Conservation (phyloP, 345 rosid genomes). For the Hibiscus syriacus region DNA sequence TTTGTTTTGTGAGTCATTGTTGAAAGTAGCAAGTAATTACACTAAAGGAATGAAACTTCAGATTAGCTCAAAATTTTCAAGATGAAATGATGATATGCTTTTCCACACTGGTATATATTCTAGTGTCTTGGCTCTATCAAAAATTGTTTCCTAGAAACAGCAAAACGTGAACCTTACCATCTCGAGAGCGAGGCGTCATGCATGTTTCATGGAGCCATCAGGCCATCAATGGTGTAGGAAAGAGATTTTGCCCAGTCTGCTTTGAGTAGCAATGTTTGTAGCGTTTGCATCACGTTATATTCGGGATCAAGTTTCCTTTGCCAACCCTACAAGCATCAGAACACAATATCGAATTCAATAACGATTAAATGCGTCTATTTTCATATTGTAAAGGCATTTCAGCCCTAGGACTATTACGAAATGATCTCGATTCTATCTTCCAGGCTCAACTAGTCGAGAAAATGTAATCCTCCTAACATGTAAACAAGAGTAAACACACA, state of each 20-base stretch:
- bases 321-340: slow-evolving; percentile 60
- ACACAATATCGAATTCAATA: neutral
- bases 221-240: slow-evolving; percentile 88
- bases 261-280: slow-evolving; percentile 66
- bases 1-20: no score
- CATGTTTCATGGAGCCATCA: slow-evolving; percentile 73
- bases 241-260: slow-evolving; percentile 91
- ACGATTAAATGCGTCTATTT: neutral
- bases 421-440: neutral
- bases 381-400: neutral
- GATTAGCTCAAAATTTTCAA: neutral
- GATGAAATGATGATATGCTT: slow-evolving; percentile 12
- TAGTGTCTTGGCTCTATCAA: slow-evolving; percentile 26
- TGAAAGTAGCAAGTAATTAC: neutral
- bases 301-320: slow-evolving; percentile 88
- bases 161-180: neutral
- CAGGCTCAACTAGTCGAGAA: neutral
- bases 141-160: slow-evolving; percentile 20
- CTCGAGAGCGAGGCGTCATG: no score
- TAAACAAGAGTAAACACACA: neutral
- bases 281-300: slow-evolving; percentile 78
- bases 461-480: neutral
- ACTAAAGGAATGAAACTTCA: slow-evolving; percentile 15
- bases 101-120: slow-evolving; percentile 20
- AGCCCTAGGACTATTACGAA: neutral